Conservation (phyloP, 2,329 filamentous ascomycete species). For the Clonostachys rosea region DNA sequence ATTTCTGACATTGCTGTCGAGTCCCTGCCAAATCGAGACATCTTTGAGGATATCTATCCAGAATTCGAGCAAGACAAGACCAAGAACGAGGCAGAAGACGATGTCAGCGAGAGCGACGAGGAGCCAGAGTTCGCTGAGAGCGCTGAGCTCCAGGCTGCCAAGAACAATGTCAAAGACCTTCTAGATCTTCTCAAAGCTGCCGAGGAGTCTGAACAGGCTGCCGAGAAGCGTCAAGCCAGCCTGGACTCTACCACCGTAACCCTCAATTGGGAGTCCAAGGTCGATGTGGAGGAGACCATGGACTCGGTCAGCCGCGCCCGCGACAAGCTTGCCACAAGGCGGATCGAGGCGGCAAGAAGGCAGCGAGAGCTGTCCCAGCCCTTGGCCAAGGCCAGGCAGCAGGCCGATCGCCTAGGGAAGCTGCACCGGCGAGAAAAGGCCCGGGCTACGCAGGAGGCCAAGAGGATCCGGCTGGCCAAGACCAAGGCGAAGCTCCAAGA, state of each 20-base stretch:
- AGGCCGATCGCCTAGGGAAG: slow-evolving; percentile 20
- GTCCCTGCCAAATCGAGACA: slow-evolving; percentile 47
- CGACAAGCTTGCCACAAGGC: slow-evolving; percentile 32
- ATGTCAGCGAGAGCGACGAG: slow-evolving; percentile 16
- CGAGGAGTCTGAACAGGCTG: slow-evolving; percentile 8
- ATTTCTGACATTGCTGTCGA: slow-evolving; percentile 60
- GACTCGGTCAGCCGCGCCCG: slow-evolving; percentile 36
- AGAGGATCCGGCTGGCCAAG: slow-evolving; percentile 27
- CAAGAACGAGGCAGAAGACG: slow-evolving; percentile 16
- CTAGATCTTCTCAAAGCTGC: not conserved
- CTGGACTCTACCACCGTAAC: slow-evolving; percentile 32
- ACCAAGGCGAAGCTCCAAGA: slow-evolving; percentile 26
- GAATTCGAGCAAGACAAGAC: slow-evolving; percentile 31
- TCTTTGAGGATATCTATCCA: slow-evolving; percentile 49
- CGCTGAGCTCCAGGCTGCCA: slow-evolving; percentile 13
- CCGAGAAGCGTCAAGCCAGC: slow-evolving; percentile 27
- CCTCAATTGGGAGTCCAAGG: slow-evolving; percentile 22
- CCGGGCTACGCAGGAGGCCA: slow-evolving; percentile 18
- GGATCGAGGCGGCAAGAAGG: slow-evolving; percentile 21
- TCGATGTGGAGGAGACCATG: slow-evolving; percentile 29
- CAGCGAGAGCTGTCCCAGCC: slow-evolving; percentile 23
- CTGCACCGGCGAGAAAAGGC: slow-evolving; percentile 15
- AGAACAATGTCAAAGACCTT: slow-evolving; percentile 20
- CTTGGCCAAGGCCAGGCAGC: slow-evolving; percentile 21
- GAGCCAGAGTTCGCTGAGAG: slow-evolving; percentile 15